Conservation (phyloP, 306 rosid species). For the Castanea sativa region DNA sequence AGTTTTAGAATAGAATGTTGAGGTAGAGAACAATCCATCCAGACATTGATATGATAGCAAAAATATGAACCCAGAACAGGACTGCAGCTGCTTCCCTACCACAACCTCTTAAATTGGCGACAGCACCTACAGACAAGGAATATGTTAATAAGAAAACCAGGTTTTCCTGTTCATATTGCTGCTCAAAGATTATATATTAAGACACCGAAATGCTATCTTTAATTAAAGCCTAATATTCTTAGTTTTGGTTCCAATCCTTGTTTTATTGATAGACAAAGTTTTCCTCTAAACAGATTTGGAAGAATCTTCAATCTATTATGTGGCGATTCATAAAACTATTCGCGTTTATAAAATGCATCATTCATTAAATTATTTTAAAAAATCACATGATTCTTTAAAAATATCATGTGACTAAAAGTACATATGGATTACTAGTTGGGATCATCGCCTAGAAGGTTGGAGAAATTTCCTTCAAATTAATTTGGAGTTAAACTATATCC, state of each 20-base stretch:
- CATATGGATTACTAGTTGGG: too few relatives aligned
- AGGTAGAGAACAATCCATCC: constrained; percentile 78
- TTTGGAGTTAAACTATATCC: too few relatives aligned
- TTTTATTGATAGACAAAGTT: too few relatives aligned
- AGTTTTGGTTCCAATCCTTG: not conserved
- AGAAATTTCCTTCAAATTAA: too few relatives aligned
- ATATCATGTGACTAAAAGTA: too few relatives aligned
- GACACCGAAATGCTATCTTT: not conserved
- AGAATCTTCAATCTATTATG: too few relatives aligned
- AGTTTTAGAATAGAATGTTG: constrained; percentile 64
- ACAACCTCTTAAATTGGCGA: constrained; percentile 96
- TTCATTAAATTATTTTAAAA: too few relatives aligned
- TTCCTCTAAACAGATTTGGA: too few relatives aligned
- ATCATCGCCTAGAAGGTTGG: too few relatives aligned
- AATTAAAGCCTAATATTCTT: not conserved
- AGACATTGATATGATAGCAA: constrained; percentile 91
- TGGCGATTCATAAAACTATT: too few relatives aligned
- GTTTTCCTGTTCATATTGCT: not conserved
- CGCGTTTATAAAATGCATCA: too few relatives aligned
- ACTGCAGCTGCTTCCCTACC: constrained; percentile 94
- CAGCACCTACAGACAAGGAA: constrained; percentile 63
- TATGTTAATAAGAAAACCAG: constrained; percentile 2
- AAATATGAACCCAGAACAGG: constrained; percentile 95
- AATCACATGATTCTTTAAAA: too few relatives aligned
- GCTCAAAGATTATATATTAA: not conserved